A percentile compares a stretch with the other conserved stretches of the same genome.
Conservation (phyloP, 345 rosid genomes). For the Eucalyptus pauciflora region DNA sequence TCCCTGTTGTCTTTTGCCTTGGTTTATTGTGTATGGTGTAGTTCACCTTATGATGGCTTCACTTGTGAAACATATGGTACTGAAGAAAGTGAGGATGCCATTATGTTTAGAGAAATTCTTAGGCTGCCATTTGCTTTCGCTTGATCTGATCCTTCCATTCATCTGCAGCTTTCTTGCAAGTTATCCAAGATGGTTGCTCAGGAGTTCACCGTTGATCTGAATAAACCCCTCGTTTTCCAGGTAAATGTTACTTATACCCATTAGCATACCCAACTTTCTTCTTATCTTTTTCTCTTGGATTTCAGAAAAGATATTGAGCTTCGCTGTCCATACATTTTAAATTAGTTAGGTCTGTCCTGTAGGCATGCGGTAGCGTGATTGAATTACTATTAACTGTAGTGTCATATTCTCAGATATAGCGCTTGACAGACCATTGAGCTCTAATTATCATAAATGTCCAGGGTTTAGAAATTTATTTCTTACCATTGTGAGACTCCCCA, state of each 20-base stretch:
- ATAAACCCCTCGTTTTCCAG: constrained; percentile 93
- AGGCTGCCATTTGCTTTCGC: neutral
- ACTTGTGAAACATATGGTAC: no score
- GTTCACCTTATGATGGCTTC: neutral
- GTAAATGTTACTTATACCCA: constrained; percentile 10
- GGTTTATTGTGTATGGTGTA: neutral
- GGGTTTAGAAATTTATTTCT: neutral
- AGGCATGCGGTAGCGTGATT: neutral
- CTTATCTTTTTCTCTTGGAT: neutral
- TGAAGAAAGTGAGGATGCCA: neutral
- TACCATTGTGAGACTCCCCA: neutral
- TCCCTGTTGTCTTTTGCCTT: neutral
- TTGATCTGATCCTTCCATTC: neutral
- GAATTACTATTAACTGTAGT: neutral
- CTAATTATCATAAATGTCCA: neutral
- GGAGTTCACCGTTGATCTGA: constrained; percentile 67
- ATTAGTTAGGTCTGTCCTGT: neutral
- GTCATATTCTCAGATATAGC: neutral
- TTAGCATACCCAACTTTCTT: neutral
- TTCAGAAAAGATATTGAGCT: neutral
- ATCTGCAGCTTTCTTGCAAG: constrained; percentile 1
- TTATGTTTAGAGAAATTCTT: neutral
- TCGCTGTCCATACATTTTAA: neutral
- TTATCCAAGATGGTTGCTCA: constrained; percentile 64
- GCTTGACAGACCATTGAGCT: neutral